Evolutionary conservation across 2,329 filamentous ascomycete species (phyloP).

Genomic region (Clonostachys solani): DNA sequence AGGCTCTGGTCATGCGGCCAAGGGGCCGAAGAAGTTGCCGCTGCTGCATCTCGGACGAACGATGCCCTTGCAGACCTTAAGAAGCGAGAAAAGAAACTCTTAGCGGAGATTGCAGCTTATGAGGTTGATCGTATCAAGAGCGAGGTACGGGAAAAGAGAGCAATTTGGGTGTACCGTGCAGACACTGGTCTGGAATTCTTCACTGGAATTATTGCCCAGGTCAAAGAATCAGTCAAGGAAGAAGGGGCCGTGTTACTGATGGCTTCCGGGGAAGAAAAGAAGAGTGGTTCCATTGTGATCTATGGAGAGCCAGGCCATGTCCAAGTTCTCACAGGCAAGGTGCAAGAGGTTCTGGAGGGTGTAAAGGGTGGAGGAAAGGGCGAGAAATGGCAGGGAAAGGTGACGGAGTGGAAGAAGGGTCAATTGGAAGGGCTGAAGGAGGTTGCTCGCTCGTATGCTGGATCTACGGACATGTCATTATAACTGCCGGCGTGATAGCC

Average conservation of each 20-base stretch:
- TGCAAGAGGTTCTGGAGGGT: slow-evolving; percentile 10
- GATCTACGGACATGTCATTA: neutral
- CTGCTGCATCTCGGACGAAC: slow-evolving; percentile 5
- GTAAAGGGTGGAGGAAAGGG: slow-evolving; percentile 20
- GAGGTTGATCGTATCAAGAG: slow-evolving; percentile 14
- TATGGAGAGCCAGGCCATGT: slow-evolving; percentile 13
- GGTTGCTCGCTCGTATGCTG: neutral
- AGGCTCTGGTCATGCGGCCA: slow-evolving; percentile 15
- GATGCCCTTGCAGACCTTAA: slow-evolving; percentile 11
- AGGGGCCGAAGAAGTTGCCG: slow-evolving; percentile 11
- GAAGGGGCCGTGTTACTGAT: slow-evolving; percentile 11
- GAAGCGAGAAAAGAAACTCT: slow-evolving; percentile 16
- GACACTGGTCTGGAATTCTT: slow-evolving; percentile 19
- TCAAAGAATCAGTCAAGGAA: slow-evolving; percentile 10
- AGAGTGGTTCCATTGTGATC: slow-evolving; percentile 14
- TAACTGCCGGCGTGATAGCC: no score
- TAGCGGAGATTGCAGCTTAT: slow-evolving; percentile 18
- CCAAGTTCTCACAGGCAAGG: slow-evolving; percentile 6
- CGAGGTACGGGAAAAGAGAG: slow-evolving; percentile 7
- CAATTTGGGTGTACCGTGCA: slow-evolving; percentile 14
- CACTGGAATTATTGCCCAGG: slow-evolving; percentile 16
- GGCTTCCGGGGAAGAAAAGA: slow-evolving; percentile 16
- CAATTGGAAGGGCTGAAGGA: slow-evolving; percentile 12
- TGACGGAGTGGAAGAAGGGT: slow-evolving; percentile 15
- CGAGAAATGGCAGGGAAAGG: slow-evolving; percentile 24